Evolutionary conservation across 108 stramenopile genomes (phyloP), one percentile per base, ranked within the genome.

Genomic region (Discostella pseudostelligera): DNA sequence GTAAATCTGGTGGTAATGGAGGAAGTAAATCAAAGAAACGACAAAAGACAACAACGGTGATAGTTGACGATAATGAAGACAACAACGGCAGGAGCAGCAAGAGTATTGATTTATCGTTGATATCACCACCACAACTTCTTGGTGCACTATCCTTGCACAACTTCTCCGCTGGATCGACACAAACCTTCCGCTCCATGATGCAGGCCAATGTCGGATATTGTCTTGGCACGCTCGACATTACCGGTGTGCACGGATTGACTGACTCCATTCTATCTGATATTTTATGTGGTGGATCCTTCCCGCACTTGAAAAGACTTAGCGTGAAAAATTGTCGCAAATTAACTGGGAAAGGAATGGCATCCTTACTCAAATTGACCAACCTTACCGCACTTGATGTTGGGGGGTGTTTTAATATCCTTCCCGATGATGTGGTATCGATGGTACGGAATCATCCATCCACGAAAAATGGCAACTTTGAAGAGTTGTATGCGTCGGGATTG

Each of bases 321-420:
- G 45, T 92, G 24, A 92, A 92, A 60, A 92, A 92, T 62, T 87
- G 86, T 67, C 83, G 90, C 10, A 84, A 88, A 32, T 43, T 91
- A 28, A 87, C 90, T n/a, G 62, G 63, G 1, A 61, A 59, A 8
- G 62, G 74, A 4, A 20, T 87, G 10, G 61, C 74, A 16, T 56
- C 56, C 4, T 20, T 87, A 17, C 65, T 59, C 3, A 37, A 65
- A 13, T 48, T 72, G n/a, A 26, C 67, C 6, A 54, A 79, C 9
- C 70, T 92, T 44, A 59, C 47, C 9, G 55, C 66, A 8, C 45
- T 92, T 12, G 90, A 92, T 78, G 43, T 88, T 16, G 90, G 90
- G 25, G 90, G 90, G 21, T 77, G 74, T 35, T 87, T 83, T 59
- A 88, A 92, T 62, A 62, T 91, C 5, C 61, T 32, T 35, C 80